A percentile compares a stretch with the other conserved stretches of the same genome.
Evolutionary conservation across 768 basidiomycete genomes (phyloP).

Genomic region (Pulveroboletus ravenelii): DNA sequence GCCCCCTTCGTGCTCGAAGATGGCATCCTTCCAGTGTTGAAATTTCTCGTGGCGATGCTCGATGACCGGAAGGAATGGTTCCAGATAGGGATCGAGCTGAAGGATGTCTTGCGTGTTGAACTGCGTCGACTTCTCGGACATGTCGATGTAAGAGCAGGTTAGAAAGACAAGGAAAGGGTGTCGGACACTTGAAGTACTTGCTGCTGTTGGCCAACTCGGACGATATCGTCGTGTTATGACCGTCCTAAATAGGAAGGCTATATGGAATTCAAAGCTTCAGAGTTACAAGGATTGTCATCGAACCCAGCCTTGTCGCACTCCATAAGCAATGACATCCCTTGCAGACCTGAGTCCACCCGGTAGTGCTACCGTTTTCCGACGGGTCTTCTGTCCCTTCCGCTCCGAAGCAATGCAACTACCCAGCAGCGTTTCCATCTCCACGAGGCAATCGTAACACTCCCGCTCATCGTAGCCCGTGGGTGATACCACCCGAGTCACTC

Average conservation of each 20-base stretch:
- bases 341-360: slow-evolving; percentile 38
- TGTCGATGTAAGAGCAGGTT: slow-evolving; percentile 7
- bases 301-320: slow-evolving; percentile 60
- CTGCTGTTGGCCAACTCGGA: neutral
- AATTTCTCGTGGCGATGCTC: slow-evolving; percentile 62
- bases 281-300: slow-evolving; percentile 14
- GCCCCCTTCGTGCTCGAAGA: slow-evolving; percentile 80
- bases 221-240: neutral
- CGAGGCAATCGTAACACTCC: slow-evolving; percentile 64
- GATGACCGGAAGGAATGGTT: slow-evolving; percentile 66
- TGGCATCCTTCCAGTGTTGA: slow-evolving; percentile 70
- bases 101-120: slow-evolving; percentile 57
- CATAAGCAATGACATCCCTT: slow-evolving; percentile 59
- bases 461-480: slow-evolving; percentile 51
- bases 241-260: slow-evolving; percentile 14
- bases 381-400: slow-evolving; percentile 29
- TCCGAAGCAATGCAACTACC: slow-evolving; percentile 40
- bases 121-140: slow-evolving; percentile 40
- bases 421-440: slow-evolving; percentile 61
- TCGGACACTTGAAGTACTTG: slow-evolving; percentile 4
- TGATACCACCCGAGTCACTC: slow-evolving; percentile 11
- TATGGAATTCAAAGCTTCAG: neutral
- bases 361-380: slow-evolving; percentile 32
- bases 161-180: slow-evolving; percentile 2
- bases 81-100: slow-evolving; percentile 68